Evolutionary conservation across 805 yeast genomes (phyloP).

Genomic region (Monosporozyma servazzii): DNA sequence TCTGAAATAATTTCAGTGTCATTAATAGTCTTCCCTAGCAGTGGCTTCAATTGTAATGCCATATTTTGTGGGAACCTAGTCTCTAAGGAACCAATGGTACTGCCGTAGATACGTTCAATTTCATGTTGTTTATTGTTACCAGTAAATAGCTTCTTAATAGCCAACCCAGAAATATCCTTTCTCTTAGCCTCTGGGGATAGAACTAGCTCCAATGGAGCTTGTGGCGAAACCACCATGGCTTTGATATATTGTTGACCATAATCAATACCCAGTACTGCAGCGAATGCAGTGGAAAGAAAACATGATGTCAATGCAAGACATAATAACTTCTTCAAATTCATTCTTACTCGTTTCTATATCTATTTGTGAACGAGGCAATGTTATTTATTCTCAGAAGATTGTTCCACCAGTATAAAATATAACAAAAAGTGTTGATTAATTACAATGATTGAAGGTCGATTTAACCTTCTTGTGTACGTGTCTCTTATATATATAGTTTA

Average conservation of each 20-base stretch:
- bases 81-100: conserved; percentile 59
- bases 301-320: not conserved
- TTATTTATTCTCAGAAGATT: not conserved
- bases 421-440: not conserved
- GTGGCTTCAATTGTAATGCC: conserved; percentile 54
- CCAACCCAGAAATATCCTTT: conserved; percentile 76
- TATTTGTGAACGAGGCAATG: not conserved
- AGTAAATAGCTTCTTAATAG: conserved; percentile 39
- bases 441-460: not conserved
- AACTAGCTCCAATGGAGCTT: conserved; percentile 77
- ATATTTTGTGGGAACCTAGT: conserved; percentile 68
- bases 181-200: conserved; percentile 86
- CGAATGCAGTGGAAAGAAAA: not conserved
- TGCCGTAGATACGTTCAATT: conserved; percentile 68
- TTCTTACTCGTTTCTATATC: not conserved
- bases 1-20: conserved; percentile 38
- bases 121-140: conserved; percentile 30
- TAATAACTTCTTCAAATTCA: not conserved
- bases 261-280: conserved; percentile 79
- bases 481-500: not conserved
- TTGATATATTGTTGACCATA: conserved; percentile 82
- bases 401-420: not conserved
- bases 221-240: conserved; percentile 84
- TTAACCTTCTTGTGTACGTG: not conserved
- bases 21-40: conserved; percentile 53